Conservation (phyloP, 768 basidiomycete species). For the Mycena rebaudengoi region DNA sequence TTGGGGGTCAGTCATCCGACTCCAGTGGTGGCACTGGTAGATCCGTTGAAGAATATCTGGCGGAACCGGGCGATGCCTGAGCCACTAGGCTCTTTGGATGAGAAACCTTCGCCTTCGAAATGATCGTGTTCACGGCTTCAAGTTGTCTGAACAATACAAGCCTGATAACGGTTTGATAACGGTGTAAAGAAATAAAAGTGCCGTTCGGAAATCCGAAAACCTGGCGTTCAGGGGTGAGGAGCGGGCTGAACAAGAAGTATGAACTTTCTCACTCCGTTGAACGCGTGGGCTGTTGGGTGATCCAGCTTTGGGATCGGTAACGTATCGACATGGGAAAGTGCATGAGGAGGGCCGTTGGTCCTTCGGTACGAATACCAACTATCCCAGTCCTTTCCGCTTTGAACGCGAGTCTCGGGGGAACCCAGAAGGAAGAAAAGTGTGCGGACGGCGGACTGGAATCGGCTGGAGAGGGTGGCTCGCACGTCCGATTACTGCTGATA, state of each 20-base stretch:
- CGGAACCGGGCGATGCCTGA: conserved; percentile 36
- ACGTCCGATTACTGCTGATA: too few species aligned
- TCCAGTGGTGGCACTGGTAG: conserved; percentile 24
- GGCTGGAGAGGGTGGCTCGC: too few species aligned
- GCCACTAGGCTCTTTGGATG: conserved; percentile 19
- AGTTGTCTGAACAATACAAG: conserved; percentile 49
- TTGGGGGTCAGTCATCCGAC: conserved; percentile 26
- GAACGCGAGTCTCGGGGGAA: conserved; percentile 31
- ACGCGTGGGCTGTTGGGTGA: conserved; percentile 32
- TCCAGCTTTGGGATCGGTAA: conserved; percentile 31
- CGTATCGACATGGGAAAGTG: conserved; percentile 46
- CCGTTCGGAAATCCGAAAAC: conserved; percentile 53
- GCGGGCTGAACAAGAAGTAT: background rate
- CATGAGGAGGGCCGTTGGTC: conserved; percentile 52
- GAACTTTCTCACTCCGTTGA: conserved; percentile 44
- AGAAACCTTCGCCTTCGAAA: conserved; percentile 36
- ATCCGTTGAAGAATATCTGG: conserved; percentile 38
- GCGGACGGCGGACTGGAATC: too few species aligned
- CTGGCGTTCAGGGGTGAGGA: background rate
- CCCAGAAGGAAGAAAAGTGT: conserved; percentile 36
- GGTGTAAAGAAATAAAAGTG: conserved; percentile 50
- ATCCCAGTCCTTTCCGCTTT: conserved; percentile 45
- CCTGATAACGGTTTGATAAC: conserved; percentile 54
- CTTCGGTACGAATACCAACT: conserved; percentile 49
- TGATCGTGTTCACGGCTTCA: conserved; percentile 40